Conservation (phyloP, 176 grass and related monocot species). For the Oryza australiensis region DNA sequence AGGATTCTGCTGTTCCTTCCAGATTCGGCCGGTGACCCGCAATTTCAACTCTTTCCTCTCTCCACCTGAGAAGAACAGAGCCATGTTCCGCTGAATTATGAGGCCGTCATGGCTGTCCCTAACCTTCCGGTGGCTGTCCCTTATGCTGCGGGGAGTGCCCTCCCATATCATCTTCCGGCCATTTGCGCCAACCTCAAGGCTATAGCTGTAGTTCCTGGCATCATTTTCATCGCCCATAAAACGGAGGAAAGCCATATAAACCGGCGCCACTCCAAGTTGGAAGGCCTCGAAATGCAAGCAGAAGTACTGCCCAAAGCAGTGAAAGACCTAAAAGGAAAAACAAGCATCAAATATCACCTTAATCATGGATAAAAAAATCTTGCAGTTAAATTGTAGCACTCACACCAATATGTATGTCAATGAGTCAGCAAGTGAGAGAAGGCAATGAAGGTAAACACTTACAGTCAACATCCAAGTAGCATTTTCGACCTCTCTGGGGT, state of each 20-base stretch:
- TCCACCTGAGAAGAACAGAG: constrained; percentile 92
- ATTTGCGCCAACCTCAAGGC: constrained; percentile 83
- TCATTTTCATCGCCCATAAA: constrained; percentile 94
- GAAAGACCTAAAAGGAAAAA: constrained; percentile 59
- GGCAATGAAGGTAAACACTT: constrained; percentile 44
- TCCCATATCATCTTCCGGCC: constrained; percentile 85
- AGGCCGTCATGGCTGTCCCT: constrained; percentile 89
- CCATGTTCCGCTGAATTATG: constrained; percentile 92
- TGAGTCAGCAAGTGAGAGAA: constrained; percentile 5
- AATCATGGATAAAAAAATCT: constrained; percentile 6
- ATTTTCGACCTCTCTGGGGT: constrained; percentile 89
- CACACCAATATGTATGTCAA: background rate
- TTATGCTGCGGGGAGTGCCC: constrained; percentile 81
- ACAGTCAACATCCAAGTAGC: constrained; percentile 98
- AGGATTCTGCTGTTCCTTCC: constrained; percentile 76
- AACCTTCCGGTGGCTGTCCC: constrained; percentile 89
- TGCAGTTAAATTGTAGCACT: background rate
- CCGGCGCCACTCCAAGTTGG: constrained; percentile 86
- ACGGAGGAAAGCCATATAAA: constrained; percentile 93
- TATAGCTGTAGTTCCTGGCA: constrained; percentile 77
- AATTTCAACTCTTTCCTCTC: constrained; percentile 93
- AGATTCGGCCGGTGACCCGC: constrained; percentile 89
- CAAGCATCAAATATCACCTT: constrained; percentile 13
- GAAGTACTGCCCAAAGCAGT: constrained; percentile 96
- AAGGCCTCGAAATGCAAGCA: constrained; percentile 96